Evolutionary conservation across 2,329 filamentous ascomycete species (phyloP).

Genomic region (Alternaria ventricosa): DNA sequence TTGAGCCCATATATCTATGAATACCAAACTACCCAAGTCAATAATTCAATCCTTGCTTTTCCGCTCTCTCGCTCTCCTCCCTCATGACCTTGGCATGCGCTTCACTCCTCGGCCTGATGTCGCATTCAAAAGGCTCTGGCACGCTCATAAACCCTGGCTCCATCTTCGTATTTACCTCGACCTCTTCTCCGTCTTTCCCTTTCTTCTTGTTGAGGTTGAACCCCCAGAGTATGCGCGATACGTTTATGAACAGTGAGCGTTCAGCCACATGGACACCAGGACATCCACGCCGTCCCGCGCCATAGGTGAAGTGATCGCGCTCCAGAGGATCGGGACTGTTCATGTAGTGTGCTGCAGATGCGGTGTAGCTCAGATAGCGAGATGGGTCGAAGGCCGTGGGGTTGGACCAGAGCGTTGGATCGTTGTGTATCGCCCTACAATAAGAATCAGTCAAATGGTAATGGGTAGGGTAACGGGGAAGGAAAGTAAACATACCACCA

Average conservation of each 20-base stretch:
- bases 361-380: conserved; percentile 31
- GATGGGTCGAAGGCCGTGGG: conserved; percentile 42
- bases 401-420: conserved; percentile 32
- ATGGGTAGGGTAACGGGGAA: background rate
- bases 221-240: conserved; percentile 45
- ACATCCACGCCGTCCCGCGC: conserved; percentile 45
- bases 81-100: conserved; percentile 32
- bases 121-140: conserved; percentile 38
- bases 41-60: conserved; percentile 28
- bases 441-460: background rate
- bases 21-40: background rate
- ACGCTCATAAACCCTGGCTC: conserved; percentile 41
- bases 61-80: conserved; percentile 27
- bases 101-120: conserved; percentile 37
- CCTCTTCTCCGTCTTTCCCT: conserved; percentile 26
- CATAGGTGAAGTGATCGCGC: conserved; percentile 48
- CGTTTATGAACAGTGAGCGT: conserved; percentile 46
- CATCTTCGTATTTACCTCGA: conserved; percentile 38
- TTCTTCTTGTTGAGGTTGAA: conserved; percentile 41
- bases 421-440: conserved; percentile 43
- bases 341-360: conserved; percentile 41
- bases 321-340: conserved; percentile 37
- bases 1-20: background rate
- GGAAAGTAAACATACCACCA: conserved; percentile 34
- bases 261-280: conserved; percentile 48